Evolutionary conservation across 345 rosid genomes (phyloP).

Genomic region (Geranium brycei): DNA sequence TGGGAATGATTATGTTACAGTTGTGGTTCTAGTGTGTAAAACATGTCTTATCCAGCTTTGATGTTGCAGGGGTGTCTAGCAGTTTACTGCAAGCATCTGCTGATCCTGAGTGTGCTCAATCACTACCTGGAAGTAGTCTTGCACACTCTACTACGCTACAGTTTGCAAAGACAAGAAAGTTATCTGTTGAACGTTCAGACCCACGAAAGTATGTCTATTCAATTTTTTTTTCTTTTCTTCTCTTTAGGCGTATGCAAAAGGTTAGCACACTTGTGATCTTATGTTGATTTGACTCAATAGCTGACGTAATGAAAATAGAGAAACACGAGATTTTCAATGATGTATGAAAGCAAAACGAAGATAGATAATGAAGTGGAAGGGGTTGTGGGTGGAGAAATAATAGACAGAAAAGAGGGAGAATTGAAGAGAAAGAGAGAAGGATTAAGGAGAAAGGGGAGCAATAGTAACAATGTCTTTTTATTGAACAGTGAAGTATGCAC

Average conservation of each 20-base stretch:
- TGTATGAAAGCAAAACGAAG: too few species aligned
- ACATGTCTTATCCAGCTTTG: slow-evolving; percentile 24
- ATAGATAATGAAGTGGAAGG: too few species aligned
- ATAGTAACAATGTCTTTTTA: too few species aligned
- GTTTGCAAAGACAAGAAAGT: slow-evolving; percentile 87
- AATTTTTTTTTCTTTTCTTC: neutral
- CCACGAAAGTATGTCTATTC: slow-evolving; percentile 55
- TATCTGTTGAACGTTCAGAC: slow-evolving; percentile 77
- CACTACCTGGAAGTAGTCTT: slow-evolving; percentile 50
- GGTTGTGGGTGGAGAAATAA: too few species aligned
- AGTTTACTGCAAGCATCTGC: slow-evolving; percentile 34
- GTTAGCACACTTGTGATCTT: too few species aligned
- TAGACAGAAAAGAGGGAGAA: too few species aligned
- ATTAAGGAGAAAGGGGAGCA: too few species aligned
- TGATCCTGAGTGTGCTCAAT: slow-evolving; percentile 61
- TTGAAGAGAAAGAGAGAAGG: too few species aligned
- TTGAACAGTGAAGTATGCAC: too few species aligned
- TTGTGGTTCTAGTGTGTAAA: slow-evolving; percentile 21
- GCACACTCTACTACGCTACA: slow-evolving; percentile 59
- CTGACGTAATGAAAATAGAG: neutral
- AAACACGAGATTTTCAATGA: too few species aligned
- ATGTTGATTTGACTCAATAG: neutral
- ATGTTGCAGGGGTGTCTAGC: slow-evolving; percentile 39
- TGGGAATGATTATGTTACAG: slow-evolving; percentile 21
- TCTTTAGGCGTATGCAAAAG: neutral